A percentile compares a stretch with the other conserved stretches of the same genome.
Conservation (phyloP, 176 grass and related monocot species). For the Zoysia japonica region DNA sequence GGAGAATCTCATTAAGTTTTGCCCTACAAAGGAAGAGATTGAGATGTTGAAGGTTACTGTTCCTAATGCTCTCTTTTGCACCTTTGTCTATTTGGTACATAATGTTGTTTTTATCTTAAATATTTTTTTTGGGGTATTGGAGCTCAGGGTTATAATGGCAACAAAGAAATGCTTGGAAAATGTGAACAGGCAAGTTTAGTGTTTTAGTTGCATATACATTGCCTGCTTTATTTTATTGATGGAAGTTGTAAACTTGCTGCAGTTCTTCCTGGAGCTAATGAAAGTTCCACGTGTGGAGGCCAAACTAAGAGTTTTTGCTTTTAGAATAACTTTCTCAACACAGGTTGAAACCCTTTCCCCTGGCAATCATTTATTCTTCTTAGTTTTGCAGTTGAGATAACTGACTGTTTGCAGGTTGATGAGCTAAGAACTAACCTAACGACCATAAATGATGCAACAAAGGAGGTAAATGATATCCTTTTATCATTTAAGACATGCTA, state of each 20-base stretch:
- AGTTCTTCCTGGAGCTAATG: slow-evolving; percentile 99
- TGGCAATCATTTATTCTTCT: slow-evolving; percentile 18
- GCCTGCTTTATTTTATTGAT: slow-evolving; percentile 27
- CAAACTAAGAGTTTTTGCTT: slow-evolving; percentile 95
- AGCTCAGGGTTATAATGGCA: slow-evolving; percentile 73
- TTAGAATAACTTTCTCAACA: slow-evolving; percentile 84
- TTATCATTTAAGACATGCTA: slow-evolving; percentile 1
- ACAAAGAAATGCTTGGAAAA: slow-evolving; percentile 94
- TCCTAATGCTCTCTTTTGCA: slow-evolving; percentile 20
- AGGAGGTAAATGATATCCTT: slow-evolving; percentile 57
- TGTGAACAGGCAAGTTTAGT: slow-evolving; percentile 87
- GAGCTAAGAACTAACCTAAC: slow-evolving; percentile 75
- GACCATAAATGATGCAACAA: slow-evolving; percentile 86
- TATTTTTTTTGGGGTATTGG: slow-evolving; percentile 3
- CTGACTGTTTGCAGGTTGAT: slow-evolving; percentile 58
- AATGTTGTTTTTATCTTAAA: slow-evolving; percentile 26
- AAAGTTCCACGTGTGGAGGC: slow-evolving; percentile 94
- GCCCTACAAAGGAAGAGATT: slow-evolving; percentile 95
- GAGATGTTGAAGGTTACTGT: slow-evolving; percentile 85
- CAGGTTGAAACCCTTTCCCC: slow-evolving; percentile 55
- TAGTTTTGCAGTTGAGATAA: slow-evolving; percentile 30
- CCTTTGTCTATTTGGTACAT: slow-evolving; percentile 27
- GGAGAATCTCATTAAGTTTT: slow-evolving; percentile 99
- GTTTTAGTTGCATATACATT: slow-evolving; percentile 30
- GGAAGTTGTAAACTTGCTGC: slow-evolving; percentile 36